These are phyloP conservation scores for Colletotrichum sidae DNA, from an alignment of 2,329 filamentous ascomycete genomes.

Conservation along the genomic window DNA sequence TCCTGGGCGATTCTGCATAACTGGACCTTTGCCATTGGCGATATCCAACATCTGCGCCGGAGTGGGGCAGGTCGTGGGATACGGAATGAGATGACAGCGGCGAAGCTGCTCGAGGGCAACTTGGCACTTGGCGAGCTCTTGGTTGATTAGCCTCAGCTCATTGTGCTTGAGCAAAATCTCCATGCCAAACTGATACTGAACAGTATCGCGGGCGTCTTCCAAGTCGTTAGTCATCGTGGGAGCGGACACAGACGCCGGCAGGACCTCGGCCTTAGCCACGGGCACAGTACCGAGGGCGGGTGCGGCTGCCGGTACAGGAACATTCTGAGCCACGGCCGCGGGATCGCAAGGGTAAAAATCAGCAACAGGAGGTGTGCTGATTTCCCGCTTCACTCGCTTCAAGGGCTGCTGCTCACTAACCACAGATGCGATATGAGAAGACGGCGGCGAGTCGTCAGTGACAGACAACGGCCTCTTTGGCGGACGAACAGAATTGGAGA, in stretches of 20 bases:
- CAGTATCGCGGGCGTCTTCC: conserved; percentile 73
- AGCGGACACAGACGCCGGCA: conserved; percentile 32
- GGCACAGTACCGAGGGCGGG: conserved; percentile 26
- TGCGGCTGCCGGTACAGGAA: neutral
- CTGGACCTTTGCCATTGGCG: conserved; percentile 78
- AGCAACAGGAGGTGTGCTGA: conserved; percentile 18
- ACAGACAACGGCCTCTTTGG: conserved; percentile 55
- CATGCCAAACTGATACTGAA: conserved; percentile 89
- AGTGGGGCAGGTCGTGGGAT: conserved; percentile 77
- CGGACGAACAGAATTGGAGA: conserved; percentile 44
- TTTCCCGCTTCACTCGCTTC: conserved; percentile 56
- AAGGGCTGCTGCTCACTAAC: conserved; percentile 35
- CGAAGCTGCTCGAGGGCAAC: conserved; percentile 92
- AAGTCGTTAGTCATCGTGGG: conserved; percentile 46
- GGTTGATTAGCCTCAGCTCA: conserved; percentile 92
- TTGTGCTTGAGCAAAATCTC: conserved; percentile 95
- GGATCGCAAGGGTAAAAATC: conserved; percentile 25
- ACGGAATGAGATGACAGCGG: conserved; percentile 91
- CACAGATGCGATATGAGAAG: conserved; percentile 42
- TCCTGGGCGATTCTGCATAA: conserved; percentile 71
- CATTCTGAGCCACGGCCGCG: conserved; percentile 35
- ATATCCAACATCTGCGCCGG: conserved; percentile 77
- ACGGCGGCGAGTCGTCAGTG: conserved; percentile 42
- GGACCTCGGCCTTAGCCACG: conserved; percentile 35
- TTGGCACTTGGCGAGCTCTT: conserved; percentile 96